Evolutionary conservation across 2,329 filamentous ascomycete species (phyloP).

Genomic region (Diplocarpon rosae): DNA sequence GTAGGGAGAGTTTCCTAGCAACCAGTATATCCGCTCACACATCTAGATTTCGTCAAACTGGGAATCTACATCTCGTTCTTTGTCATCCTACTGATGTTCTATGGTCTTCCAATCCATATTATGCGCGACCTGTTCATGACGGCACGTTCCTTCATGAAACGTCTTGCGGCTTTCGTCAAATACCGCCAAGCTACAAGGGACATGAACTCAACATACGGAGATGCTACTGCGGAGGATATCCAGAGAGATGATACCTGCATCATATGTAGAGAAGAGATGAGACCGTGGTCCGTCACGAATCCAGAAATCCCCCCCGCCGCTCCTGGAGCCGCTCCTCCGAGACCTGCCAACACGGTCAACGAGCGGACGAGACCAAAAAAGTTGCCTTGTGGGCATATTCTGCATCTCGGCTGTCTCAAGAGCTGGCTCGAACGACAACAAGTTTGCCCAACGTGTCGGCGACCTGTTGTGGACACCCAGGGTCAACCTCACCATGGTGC

Average conservation of each 20-base stretch:
- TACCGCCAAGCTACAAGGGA: conserved; percentile 87
- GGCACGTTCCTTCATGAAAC: conserved; percentile 79
- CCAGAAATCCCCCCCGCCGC: conserved; percentile 32
- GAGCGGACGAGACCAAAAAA: conserved; percentile 88
- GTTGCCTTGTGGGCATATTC: conserved; percentile 86
- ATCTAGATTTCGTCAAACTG: conserved; percentile 79
- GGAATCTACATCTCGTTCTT: conserved; percentile 88
- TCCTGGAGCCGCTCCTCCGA: conserved; percentile 27
- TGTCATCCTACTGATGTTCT: conserved; percentile 83
- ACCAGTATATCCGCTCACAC: conserved; percentile 5
- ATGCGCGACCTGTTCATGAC: conserved; percentile 93
- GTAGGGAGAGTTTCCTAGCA: conserved; percentile 35
- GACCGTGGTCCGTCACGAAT: conserved; percentile 51
- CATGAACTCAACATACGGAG: conserved; percentile 84
- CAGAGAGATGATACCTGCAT: conserved; percentile 87
- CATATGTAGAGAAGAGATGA: conserved; percentile 95
- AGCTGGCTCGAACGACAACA: conserved; percentile 97
- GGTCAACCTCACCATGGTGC: conserved; percentile 25
- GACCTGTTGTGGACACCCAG: conserved; percentile 54
- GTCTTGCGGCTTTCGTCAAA: conserved; percentile 76
- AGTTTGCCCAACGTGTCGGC: conserved; percentile 88
- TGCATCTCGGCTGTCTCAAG: conserved; percentile 88
- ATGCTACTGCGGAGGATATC: conserved; percentile 81
- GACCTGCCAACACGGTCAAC: conserved; percentile 41
- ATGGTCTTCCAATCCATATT: conserved; percentile 92